These are phyloP conservation scores for Amphicarpaea edgeworthii DNA, from an alignment of 306 rosid species.

Conservation along the genomic window DNA sequence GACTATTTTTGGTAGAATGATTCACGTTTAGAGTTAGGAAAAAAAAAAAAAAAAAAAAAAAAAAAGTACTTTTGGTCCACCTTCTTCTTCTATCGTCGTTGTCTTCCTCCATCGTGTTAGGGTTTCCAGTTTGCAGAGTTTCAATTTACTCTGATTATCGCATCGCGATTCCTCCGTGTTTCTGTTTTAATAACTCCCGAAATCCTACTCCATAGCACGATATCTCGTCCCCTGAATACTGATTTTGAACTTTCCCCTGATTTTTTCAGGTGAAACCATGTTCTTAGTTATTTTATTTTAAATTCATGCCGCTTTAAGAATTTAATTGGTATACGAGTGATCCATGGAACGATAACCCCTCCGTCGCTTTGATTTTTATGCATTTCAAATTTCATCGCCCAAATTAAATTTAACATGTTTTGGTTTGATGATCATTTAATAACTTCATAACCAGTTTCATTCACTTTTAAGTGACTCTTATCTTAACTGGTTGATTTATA, in stretches of 20 bases:
- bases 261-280: conserved; percentile 43
- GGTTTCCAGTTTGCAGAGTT: conserved; percentile 41
- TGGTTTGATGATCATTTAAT: conserved; percentile 23
- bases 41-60: neutral
- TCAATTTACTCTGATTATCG: conserved; percentile 13
- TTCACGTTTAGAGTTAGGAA: neutral
- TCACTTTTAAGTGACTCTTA: neutral
- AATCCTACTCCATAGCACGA: neutral
- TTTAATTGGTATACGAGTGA: neutral
- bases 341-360: neutral
- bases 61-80: conserved; percentile 14
- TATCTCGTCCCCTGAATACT: conserved; percentile 1
- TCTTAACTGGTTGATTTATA: neutral
- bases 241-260: conserved; percentile 30
- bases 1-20: neutral
- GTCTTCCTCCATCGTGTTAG: conserved; percentile 38
- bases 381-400: neutral
- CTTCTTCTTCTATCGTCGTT: neutral
- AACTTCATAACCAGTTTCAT: conserved; percentile 9
- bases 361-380: neutral
- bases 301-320: neutral
- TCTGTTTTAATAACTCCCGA: neutral
- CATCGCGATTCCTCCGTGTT: conserved; percentile 1
- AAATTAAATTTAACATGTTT: conserved; percentile 16
- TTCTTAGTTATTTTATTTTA: neutral